Evolutionary conservation across 768 basidiomycete genomes (phyloP).

Genomic region (Suillus spraguei): DNA sequence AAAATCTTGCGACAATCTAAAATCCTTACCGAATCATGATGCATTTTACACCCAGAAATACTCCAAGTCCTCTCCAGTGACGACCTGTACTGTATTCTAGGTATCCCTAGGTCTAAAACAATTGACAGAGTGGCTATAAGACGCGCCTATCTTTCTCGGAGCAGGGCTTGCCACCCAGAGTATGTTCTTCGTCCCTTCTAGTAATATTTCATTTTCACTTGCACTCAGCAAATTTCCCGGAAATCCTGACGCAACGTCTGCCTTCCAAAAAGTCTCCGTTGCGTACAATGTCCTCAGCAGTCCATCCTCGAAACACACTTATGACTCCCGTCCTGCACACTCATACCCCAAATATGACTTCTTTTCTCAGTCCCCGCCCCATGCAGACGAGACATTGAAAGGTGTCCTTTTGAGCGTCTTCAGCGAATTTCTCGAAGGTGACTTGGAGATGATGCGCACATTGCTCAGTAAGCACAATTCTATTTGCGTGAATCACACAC

Average conservation of each 20-base stretch:
- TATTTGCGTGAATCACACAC: neutral
- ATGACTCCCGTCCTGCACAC: slow-evolving; percentile 59
- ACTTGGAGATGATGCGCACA: slow-evolving; percentile 81
- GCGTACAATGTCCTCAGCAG: slow-evolving; percentile 83
- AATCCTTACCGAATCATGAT: slow-evolving; percentile 12
- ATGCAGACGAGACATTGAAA: slow-evolving; percentile 80
- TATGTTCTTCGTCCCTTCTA: slow-evolving; percentile 41
- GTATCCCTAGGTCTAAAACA: slow-evolving; percentile 49
- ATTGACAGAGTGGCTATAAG: slow-evolving; percentile 67
- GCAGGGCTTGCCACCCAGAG: slow-evolving; percentile 86
- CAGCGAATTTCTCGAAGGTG: slow-evolving; percentile 83
- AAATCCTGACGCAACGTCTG: slow-evolving; percentile 75
- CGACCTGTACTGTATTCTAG: slow-evolving; percentile 76
- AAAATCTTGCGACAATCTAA: slow-evolving; percentile 14
- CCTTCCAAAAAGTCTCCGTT: slow-evolving; percentile 85
- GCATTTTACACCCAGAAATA: slow-evolving; percentile 23
- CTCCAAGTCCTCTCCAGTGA: slow-evolving; percentile 58
- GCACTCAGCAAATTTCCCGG: slow-evolving; percentile 70
- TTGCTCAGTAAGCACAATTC: slow-evolving; percentile 58
- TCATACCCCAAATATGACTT: slow-evolving; percentile 48
- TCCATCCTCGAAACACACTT: slow-evolving; percentile 65
- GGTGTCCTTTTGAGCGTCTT: slow-evolving; percentile 74
- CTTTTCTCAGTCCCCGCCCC: slow-evolving; percentile 51
- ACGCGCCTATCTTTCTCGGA: slow-evolving; percentile 75
- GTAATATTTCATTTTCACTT: slow-evolving; percentile 12